Conservation (phyloP, 768 basidiomycete genomes). For the Grammothele lineata region DNA sequence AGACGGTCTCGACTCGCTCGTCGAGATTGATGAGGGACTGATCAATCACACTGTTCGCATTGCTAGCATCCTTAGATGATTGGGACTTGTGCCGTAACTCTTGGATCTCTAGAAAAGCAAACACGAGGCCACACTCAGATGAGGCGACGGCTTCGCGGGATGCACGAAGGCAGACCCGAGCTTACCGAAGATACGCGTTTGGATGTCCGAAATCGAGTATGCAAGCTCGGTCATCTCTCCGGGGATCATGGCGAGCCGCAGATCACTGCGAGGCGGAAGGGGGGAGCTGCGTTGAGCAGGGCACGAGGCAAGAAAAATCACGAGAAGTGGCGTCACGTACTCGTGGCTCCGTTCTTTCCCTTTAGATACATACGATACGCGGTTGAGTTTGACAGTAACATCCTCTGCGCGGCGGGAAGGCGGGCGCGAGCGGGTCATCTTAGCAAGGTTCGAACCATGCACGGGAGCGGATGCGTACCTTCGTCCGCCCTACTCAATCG, state of each 20-base stretch:
- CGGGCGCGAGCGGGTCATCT: no score
- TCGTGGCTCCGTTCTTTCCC: conserved; percentile 61
- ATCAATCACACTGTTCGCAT: conserved; percentile 71
- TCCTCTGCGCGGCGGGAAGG: conserved; percentile 48
- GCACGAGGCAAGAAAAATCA: no score
- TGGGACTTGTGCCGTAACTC: conserved; percentile 88
- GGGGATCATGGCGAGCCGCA: conserved; percentile 72
- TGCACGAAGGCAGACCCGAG: no score
- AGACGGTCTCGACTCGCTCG: conserved; percentile 70
- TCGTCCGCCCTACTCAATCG: conserved; percentile 59
- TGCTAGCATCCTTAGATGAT: conserved; percentile 49
- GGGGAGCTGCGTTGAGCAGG: background rate
- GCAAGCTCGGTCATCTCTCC: conserved; percentile 86
- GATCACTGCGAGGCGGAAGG: conserved; percentile 44
- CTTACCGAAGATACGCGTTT: conserved; percentile 87
- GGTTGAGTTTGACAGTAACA: conserved; percentile 61
- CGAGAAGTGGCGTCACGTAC: conserved; percentile 44
- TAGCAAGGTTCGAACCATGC: no score
- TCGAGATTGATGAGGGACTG: conserved; percentile 76
- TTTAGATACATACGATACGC: conserved; percentile 39
- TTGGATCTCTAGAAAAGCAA: conserved; percentile 73
- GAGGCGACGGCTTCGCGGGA: background rate
- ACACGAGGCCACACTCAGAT: no score
- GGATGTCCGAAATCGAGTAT: conserved; percentile 83
- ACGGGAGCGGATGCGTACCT: no score